Evolutionary conservation across 768 basidiomycete genomes (phyloP).

Genomic region (Auricularia heimuer): DNA sequence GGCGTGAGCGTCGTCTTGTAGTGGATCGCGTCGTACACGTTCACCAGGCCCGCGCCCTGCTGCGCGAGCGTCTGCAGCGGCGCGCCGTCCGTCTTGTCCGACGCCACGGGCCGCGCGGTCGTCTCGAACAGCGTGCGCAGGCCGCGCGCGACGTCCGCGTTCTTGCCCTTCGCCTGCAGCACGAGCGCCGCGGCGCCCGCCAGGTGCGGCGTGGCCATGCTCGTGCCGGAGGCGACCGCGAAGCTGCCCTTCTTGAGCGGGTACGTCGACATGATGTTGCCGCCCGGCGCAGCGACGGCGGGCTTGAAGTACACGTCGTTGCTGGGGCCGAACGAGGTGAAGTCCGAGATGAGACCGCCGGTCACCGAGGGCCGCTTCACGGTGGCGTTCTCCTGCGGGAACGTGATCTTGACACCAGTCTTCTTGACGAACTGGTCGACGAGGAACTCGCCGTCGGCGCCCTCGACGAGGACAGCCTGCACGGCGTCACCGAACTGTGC

Average conservation of each 20-base stretch:
- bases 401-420: constrained; percentile 5
- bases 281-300: constrained; percentile 12
- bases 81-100: constrained; percentile 5
- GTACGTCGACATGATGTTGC: constrained; percentile 14
- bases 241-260: constrained; percentile 9
- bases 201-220: constrained; percentile 13
- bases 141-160: background rate
- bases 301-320: constrained; percentile 21
- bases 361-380: constrained; percentile 17
- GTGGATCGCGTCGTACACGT: constrained; percentile 26
- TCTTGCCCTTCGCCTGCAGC: constrained; percentile 11
- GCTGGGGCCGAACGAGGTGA: constrained; percentile 25
- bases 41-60: constrained; percentile 19
- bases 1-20: constrained; percentile 22
- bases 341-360: constrained; percentile 21
- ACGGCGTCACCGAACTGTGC: background rate
- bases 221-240: constrained; percentile 9
- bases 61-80: constrained; percentile 10
- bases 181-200: constrained; percentile 13
- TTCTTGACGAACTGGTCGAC: constrained; percentile 7
- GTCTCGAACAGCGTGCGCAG: constrained; percentile 12
- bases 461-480: constrained; percentile 8
- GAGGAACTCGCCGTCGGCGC: constrained; percentile 10
- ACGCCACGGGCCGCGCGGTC: constrained; percentile 7
- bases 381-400: constrained; percentile 8